Percentiles rank a stretch among this genome's conserved stretches.
Evolutionary conservation across 345 rosid species (phyloP).

Genomic region (Gossypium arboreum): DNA sequence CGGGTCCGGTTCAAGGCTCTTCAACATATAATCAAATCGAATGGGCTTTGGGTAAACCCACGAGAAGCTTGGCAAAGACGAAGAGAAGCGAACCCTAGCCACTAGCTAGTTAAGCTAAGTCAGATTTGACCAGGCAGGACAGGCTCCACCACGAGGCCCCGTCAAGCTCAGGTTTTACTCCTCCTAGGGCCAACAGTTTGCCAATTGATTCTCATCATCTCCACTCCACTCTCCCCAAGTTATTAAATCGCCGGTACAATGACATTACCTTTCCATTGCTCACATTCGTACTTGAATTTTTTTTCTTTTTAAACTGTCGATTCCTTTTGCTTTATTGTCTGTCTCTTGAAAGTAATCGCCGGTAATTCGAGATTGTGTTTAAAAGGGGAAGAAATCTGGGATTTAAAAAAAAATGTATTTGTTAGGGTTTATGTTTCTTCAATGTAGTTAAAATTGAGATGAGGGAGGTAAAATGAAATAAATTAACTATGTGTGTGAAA

Average conservation of each 20-base stretch:
- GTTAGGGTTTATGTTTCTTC: neutral
- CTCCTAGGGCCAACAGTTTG: neutral
- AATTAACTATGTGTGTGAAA: constrained; percentile 27
- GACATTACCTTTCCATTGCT: neutral
- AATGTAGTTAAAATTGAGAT: constrained; percentile 27
- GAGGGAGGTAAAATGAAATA: constrained; percentile 56
- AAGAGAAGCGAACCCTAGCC: neutral
- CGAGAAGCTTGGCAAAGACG: neutral
- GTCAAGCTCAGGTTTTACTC: neutral
- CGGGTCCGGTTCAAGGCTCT: neutral
- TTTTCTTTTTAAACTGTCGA: neutral
- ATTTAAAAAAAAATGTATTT: neutral
- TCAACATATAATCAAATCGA: neutral
- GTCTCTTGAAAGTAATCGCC: neutral
- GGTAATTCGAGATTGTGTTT: neutral
- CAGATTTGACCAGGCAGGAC: neutral
- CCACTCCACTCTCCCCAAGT: neutral
- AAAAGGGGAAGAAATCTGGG: neutral
- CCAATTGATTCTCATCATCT: neutral
- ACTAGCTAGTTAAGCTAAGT: neutral
- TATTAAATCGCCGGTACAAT: constrained; percentile 25
- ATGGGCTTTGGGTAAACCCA: neutral
- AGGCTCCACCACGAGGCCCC: neutral
- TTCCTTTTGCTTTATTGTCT: neutral
- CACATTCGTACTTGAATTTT: neutral